Conservation (phyloP, 495 filamentous ascomycete species). For the Penicillium pulvis region DNA sequence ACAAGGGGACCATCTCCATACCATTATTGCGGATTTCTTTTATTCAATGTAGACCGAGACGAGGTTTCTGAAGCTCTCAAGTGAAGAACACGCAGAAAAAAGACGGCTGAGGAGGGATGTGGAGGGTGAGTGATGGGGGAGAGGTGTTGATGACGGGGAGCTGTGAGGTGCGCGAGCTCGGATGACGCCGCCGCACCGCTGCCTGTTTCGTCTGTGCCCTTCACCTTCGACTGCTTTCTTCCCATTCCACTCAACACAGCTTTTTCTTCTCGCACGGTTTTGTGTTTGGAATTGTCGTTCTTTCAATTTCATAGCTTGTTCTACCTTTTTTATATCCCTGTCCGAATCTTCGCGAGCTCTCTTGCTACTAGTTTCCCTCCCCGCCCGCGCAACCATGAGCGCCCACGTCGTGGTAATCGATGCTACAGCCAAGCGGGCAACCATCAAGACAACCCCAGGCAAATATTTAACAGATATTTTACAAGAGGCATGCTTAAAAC, state of each 20-base stretch:
- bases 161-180: constrained; percentile 38
- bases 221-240: constrained; percentile 34
- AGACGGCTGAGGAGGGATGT: constrained; percentile 17
- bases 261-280: background rate
- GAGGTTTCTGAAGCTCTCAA: constrained; percentile 18
- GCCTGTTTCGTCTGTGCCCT: constrained; percentile 34
- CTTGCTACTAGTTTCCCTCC: background rate
- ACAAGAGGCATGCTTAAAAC: constrained; percentile 81
- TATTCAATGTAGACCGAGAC: constrained; percentile 17
- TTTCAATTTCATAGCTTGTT: background rate
- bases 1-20: constrained; percentile 25
- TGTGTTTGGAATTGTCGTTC: background rate
- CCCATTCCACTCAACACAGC: constrained; percentile 12
- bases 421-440: constrained; percentile 67
- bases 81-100: constrained; percentile 6
- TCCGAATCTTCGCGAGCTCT: constrained; percentile 1
- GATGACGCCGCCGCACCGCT: constrained; percentile 50
- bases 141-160: constrained; percentile 35
- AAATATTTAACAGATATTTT: constrained; percentile 81
- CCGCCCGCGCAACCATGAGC: constrained; percentile 58
- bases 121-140: constrained; percentile 30
- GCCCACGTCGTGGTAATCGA: constrained; percentile 89
- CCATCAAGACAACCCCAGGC: constrained; percentile 79
- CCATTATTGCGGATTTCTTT: constrained; percentile 31
- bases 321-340: background rate